Percentiles rank a stretch among this genome's conserved stretches.
These are phyloP conservation scores for Pseudogymnoascus destructans DNA, from an alignment of 2,329 filamentous ascomycete genomes.

Conservation along the genomic window DNA sequence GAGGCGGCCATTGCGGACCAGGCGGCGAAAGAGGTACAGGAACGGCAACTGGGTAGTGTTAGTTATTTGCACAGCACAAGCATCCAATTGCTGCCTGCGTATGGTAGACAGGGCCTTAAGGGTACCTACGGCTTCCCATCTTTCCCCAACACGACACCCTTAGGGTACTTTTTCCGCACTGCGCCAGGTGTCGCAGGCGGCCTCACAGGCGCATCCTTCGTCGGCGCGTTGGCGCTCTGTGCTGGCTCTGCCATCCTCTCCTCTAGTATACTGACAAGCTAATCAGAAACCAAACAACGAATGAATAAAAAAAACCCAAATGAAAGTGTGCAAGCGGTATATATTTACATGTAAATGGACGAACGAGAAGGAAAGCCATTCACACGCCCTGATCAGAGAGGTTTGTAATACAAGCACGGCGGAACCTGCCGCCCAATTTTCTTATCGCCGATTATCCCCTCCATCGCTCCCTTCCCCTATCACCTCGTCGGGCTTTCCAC, in stretches of 20 bases:
- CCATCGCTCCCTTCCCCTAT: not conserved
- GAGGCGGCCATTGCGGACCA: slow-evolving; percentile 30
- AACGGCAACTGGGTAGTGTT: slow-evolving; percentile 48
- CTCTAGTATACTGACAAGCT: not conserved
- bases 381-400: not conserved
- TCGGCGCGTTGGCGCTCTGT: slow-evolving; percentile 24
- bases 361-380: slow-evolving; percentile 7
- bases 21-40: slow-evolving; percentile 49
- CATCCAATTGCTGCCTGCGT: not conserved
- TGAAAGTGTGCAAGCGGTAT: not conserved
- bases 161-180: slow-evolving; percentile 41
- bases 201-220: slow-evolving; percentile 15
- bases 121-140: slow-evolving; percentile 69
- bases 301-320: not conserved
- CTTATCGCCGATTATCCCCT: slow-evolving; percentile 25
- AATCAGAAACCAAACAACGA: slow-evolving; percentile 4
- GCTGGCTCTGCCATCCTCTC: not conserved
- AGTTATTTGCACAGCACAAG: slow-evolving; percentile 10
- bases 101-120: not conserved
- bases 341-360: not conserved
- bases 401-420: slow-evolving; percentile 10
- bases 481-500: not conserved
- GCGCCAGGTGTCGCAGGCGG: slow-evolving; percentile 16
- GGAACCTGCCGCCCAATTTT: slow-evolving; percentile 11
- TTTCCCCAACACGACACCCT: slow-evolving; percentile 61